Percentiles rank a stretch among this genome's conserved stretches.
Evolutionary conservation across 2,329 filamentous ascomycete genomes (phyloP).

Genomic region (Myriosclerotinia duriaeana): DNA sequence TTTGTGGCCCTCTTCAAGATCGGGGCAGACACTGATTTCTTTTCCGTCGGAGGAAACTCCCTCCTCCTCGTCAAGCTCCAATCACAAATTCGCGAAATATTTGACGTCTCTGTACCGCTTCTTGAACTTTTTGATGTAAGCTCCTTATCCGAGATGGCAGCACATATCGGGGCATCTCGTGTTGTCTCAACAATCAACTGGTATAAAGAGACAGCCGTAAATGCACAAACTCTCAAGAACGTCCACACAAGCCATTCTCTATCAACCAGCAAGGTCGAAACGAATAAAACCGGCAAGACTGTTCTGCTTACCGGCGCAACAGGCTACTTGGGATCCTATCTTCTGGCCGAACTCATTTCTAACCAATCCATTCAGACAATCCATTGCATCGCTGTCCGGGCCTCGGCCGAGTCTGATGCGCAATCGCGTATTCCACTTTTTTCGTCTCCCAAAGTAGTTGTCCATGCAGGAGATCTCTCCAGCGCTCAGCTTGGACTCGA

Average conservation of each 20-base stretch:
- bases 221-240: background rate
- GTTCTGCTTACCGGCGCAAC: constrained; percentile 2
- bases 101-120: constrained; percentile 34
- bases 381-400: background rate
- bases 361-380: background rate
- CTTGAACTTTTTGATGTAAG: constrained; percentile 34
- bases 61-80: constrained; percentile 40
- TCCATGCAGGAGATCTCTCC: background rate
- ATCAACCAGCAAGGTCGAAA: background rate
- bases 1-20: too few relatives aligned
- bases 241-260: background rate
- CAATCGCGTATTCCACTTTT: background rate
- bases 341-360: background rate
- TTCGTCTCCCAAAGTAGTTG: background rate
- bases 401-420: background rate
- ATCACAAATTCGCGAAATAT: constrained; percentile 29
- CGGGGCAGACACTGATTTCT: constrained; percentile 34
- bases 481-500: background rate
- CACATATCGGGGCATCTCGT: background rate
- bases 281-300: background rate
- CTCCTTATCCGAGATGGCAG: constrained; percentile 34
- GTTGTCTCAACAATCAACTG: background rate
- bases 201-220: background rate
- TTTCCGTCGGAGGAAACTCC: constrained; percentile 43
- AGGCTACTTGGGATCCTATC: background rate